These are phyloP conservation scores for Dalechampia spathulata DNA, from an alignment of 441 rosid genomes.

Conservation along the genomic window DNA sequence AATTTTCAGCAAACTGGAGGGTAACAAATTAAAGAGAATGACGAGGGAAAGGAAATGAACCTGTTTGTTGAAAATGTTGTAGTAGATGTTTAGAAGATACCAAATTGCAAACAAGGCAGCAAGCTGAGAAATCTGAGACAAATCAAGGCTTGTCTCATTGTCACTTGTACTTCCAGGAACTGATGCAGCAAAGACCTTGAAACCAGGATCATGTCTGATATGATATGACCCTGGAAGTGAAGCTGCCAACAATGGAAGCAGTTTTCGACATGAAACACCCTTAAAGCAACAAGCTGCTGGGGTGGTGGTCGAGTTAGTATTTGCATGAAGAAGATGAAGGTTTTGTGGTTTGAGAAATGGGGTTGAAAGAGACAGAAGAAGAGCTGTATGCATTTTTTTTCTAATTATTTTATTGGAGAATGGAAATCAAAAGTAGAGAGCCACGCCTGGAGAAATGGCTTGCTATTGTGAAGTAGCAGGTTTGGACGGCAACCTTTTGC, in stretches of 20 bases:
- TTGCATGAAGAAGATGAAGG: not conserved
- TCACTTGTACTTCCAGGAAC: slow-evolving; percentile 50
- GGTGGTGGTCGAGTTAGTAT: slow-evolving; percentile 5
- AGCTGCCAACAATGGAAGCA: slow-evolving; percentile 2
- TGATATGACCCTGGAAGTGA: slow-evolving; percentile 16
- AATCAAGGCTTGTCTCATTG: slow-evolving; percentile 27
- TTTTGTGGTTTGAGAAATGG: slow-evolving; percentile 25
- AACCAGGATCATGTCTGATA: slow-evolving; percentile 13
- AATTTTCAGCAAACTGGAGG: too few species aligned
- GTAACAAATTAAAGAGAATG: not conserved
- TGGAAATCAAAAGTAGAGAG: too few species aligned
- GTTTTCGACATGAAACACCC: slow-evolving; percentile 12
- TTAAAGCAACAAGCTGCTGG: not conserved
- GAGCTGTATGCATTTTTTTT: slow-evolving; percentile 38
- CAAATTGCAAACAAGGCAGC: slow-evolving; percentile 72
- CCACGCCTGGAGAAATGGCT: too few species aligned
- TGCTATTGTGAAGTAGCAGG: too few species aligned
- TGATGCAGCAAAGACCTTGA: slow-evolving; percentile 44
- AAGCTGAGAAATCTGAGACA: slow-evolving; percentile 41
- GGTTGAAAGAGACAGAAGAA: slow-evolving; percentile 28
- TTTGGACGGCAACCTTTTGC: too few species aligned
- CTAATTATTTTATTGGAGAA: too few species aligned
- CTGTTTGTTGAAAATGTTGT: slow-evolving; percentile 96
- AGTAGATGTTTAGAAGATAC: slow-evolving; percentile 87
- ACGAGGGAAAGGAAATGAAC: slow-evolving; percentile 19